Evolutionary conservation across 345 rosid genomes (phyloP).

Genomic region (Hevea brasiliensis): DNA sequence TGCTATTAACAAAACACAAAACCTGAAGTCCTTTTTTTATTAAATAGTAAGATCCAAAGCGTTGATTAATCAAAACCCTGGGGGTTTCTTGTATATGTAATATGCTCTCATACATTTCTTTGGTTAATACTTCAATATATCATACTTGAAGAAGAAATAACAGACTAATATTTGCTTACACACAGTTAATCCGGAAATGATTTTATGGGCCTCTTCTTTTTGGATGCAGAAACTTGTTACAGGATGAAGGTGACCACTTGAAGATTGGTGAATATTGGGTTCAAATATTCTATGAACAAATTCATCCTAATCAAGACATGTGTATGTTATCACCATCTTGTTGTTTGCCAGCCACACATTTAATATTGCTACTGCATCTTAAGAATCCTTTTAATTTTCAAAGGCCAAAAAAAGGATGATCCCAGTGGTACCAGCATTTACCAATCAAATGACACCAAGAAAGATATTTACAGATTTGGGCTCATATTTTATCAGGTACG

Average conservation of each 20-base stretch:
- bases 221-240: constrained; percentile 48
- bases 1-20: not conserved
- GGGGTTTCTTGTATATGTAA: too few species aligned
- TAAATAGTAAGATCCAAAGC: too few species aligned
- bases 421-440: constrained; percentile 15
- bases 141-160: not conserved
- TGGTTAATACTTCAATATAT: not conserved
- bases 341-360: not conserved
- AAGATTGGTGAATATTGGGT: constrained; percentile 71
- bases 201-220: not conserved
- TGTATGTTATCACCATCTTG: constrained; percentile 22
- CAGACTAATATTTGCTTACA: not conserved
- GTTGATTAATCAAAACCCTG: too few species aligned
- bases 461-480: constrained; percentile 44
- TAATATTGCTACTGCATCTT: not conserved
- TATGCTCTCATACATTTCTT: too few species aligned
- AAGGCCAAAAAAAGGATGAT: constrained; percentile 38
- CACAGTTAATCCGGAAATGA: too few species aligned
- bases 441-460: constrained; percentile 32
- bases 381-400: constrained; percentile 8
- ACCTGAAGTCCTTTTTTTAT: too few species aligned
- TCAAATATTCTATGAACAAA: constrained; percentile 50
- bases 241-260: constrained; percentile 55
- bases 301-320: constrained; percentile 43
- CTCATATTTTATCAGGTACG: constrained; percentile 50